phyloP scores from a whole-genome alignment of 768 basidiomycete species.

The Fibroporia radiculosa region DNA sequence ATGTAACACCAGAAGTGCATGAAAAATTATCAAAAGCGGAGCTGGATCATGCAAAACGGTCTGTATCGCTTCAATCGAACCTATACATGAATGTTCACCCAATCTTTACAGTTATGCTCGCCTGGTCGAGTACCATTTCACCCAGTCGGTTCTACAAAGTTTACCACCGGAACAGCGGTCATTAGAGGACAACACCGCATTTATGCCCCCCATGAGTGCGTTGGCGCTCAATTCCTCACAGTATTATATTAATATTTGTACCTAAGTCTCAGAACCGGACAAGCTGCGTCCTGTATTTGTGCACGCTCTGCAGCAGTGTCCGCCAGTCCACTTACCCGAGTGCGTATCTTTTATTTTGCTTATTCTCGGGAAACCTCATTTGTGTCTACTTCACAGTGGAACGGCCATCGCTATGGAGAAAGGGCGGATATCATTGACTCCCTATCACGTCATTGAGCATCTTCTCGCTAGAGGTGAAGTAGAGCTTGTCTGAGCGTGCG shows the following conservation, averaged over 20 bases:
- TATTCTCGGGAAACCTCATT: neutral
- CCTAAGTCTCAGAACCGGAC: conserved; percentile 70
- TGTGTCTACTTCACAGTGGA: conserved; percentile 39
- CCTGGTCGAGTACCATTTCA: conserved; percentile 71
- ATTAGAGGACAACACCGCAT: conserved; percentile 65
- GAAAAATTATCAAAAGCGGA: conserved; percentile 78
- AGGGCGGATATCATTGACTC: conserved; percentile 75
- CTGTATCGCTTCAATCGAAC: conserved; percentile 10
- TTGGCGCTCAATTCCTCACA: conserved; percentile 8
- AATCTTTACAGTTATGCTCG: conserved; percentile 52
- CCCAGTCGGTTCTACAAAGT: conserved; percentile 72
- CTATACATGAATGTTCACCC: neutral
- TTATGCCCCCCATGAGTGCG: conserved; percentile 72
- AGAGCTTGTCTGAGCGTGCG: conserved; percentile 72
- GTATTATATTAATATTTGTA: conserved; percentile 5
- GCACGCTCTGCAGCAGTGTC: conserved; percentile 66
- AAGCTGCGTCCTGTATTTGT: conserved; percentile 73
- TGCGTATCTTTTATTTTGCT: conserved; percentile 26
- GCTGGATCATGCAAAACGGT: conserved; percentile 74
- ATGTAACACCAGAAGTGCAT: conserved; percentile 61
- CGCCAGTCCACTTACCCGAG: conserved; percentile 62
- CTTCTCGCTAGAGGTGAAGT: conserved; percentile 65
- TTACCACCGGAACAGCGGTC: conserved; percentile 71
- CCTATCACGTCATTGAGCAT: conserved; percentile 70
- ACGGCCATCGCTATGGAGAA: conserved; percentile 65